Evolutionary conservation across 202 grass and related monocot species (phyloP), one percentile per base, ranked within the genome.

Genomic region (Panicum virgatum): DNA sequence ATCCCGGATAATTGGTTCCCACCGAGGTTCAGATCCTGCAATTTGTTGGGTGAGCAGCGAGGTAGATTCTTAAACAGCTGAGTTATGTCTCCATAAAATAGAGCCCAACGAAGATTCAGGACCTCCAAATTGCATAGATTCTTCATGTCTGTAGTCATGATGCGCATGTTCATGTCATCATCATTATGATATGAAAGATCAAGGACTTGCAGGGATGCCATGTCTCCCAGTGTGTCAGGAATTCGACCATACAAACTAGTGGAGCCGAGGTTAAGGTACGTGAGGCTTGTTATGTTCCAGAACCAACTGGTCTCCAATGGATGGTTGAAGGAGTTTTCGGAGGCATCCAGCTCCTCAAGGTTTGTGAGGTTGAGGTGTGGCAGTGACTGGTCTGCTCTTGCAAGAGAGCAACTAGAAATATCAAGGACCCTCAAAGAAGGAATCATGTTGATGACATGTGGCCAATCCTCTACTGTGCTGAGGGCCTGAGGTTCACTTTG

Each of bases 391-490:
- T 67, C 23, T n/a, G 37, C 64, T 0, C 20, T 42, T 23, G 10
- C 64, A 39, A 79, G 76, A 47, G 26, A 34, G 76, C 76, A 78
- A 0, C 0, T 0, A 1, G 61, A 71, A 71, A 81, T 51, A 36
- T 0, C 0, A 5, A 87, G 56, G 5, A 11, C 14, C 19, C 10
- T 16, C 5, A 92, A 23, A 29, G 44, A 61, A 63, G 87, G 64
- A 20, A 89, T 23, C 80, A 29, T 63, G 59, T 54, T 80, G 22
- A 89, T 19, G 5, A 76, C 62, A 22, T 50, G 69, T 13, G 51
- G 4, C 84, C 76, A 89, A 20, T 82, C 58, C 3, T 1, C 0
- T 18, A 12, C 42, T 18, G 5, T 59, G 14, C 40, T 67, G 37
- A n/a, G n/a, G n/a, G n/a, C n/a, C n/a, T n/a, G n/a, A 42, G 64